Percentiles rank a stretch among this genome's conserved stretches.
Evolutionary conservation across 441 rosid species (phyloP).

Genomic region (Manihot esculenta): DNA sequence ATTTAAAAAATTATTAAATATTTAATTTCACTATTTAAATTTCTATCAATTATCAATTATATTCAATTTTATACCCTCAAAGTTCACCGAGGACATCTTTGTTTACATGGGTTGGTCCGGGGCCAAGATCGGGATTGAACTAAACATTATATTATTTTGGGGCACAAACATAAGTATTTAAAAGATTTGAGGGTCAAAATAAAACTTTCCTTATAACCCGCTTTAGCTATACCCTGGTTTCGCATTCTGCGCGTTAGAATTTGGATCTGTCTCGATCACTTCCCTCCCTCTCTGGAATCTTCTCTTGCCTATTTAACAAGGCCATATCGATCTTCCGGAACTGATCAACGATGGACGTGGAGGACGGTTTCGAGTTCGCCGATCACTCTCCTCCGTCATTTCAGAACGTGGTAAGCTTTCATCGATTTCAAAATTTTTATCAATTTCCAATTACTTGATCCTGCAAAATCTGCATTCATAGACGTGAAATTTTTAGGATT

Average conservation of each 20-base stretch:
- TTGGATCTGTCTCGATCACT: not conserved
- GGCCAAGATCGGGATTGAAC: not conserved
- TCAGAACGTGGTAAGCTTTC: conserved; percentile 24
- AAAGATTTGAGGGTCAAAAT: not conserved
- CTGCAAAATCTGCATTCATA: conserved; percentile 4
- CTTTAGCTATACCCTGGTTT: too few relatives aligned
- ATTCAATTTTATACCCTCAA: too few relatives aligned
- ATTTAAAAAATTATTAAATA: too few relatives aligned
- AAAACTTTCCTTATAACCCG: too few relatives aligned
- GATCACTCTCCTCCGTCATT: conserved; percentile 37
- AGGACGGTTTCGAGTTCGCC: conserved; percentile 39
- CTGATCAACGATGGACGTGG: conserved; percentile 31
- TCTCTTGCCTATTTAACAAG: conserved; percentile 1
- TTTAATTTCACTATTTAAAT: too few relatives aligned
- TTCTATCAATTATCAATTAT: too few relatives aligned
- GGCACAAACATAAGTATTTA: not conserved
- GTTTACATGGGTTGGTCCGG: not conserved
- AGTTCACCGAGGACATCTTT: too few relatives aligned
- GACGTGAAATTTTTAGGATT: not conserved
- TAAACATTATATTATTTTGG: too few relatives aligned
- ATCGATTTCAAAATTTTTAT: not conserved
- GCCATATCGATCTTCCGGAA: conserved; percentile 7
- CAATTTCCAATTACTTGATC: not conserved
- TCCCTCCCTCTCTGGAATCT: conserved; percentile 18
- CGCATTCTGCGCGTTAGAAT: not conserved